Evolutionary conservation across 441 rosid genomes (phyloP).

Genomic region (Populus trichocarpa): DNA sequence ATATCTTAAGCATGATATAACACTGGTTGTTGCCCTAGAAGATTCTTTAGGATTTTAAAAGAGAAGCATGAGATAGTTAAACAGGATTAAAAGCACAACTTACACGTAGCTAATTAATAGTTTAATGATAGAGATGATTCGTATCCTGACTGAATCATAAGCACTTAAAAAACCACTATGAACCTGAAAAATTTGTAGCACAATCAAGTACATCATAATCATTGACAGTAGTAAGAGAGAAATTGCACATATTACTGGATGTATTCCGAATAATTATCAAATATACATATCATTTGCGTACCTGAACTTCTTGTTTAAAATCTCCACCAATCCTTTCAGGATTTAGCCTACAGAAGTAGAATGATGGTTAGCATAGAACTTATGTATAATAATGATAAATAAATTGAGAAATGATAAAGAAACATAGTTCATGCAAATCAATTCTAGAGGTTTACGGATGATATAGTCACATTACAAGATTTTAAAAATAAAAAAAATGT

Average conservation of each 20-base stretch:
- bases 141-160: constrained; percentile 85
- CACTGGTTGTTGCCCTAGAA: neutral
- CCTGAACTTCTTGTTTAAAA: constrained; percentile 92
- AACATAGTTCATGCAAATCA: neutral
- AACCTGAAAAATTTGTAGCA: constrained; percentile 48
- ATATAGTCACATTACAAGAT: neutral
- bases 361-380: neutral
- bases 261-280: constrained; percentile 3
- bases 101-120: constrained; percentile 60
- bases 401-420: neutral
- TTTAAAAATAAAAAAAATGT: neutral
- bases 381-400: neutral
- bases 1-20: neutral
- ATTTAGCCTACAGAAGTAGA: constrained; percentile 52
- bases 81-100: constrained; percentile 29
- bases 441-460: neutral
- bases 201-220: constrained; percentile 11
- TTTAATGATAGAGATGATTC: constrained; percentile 74
- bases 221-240: neutral
- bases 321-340: constrained; percentile 96
- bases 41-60: neutral
- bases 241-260: neutral
- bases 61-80: neutral
- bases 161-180: constrained; percentile 90
- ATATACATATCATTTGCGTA: constrained; percentile 20